Base-by-base conservation (phyloP, 805 yeast species). In the Saturnispora sekii region DNA sequence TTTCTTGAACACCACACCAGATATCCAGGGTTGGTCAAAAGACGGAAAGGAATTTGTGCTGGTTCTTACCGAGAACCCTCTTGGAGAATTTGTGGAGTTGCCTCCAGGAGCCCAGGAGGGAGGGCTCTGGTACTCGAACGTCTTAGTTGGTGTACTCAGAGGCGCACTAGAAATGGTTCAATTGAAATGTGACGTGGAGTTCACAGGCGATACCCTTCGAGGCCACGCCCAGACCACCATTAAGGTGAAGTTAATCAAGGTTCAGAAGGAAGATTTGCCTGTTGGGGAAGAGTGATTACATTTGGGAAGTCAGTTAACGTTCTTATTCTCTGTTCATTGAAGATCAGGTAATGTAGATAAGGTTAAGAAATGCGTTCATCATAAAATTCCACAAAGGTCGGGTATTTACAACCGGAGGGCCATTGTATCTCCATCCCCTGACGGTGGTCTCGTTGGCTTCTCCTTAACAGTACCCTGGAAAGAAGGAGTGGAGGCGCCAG, bases 121-220 rank as follows among this genome's bases (percentile, higher is more conserved):
- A 51, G 86, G 83, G 55, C 67, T 93, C 43, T 93, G 98, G 97
- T 93, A 89, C 59, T 84, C 95, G 1, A 94, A 93, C 56, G 74
- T 93, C 3, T 66, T 88, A 21, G 84, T 89, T 50, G 98, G 98
- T 14, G 93, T 93, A 3, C 64, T 93, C 41, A 76, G 86, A 47
- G 97, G 97, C 4, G 88, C 95, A 0, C 66, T 93, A 41, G 96
- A 89, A 57, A 90, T 89, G 96, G 95, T 93, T 3, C 98, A 93
- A 59, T 66, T 93, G 55, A 95, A 89, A 47, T 87, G 89, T 42
- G 95, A 89, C 45, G 87, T 81, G 2, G 68, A 65, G 52, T 93
- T 89, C 59, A 75, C 86, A 2, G 76, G 81, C 52, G 98, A 93
- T 59, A 77, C 73, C 2, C 67, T 93, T 40, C 74, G 88, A 51